phyloP scores from a whole-genome alignment of 2,329 filamentous ascomycete genomes.

The Stemphylium beticola region DNA sequence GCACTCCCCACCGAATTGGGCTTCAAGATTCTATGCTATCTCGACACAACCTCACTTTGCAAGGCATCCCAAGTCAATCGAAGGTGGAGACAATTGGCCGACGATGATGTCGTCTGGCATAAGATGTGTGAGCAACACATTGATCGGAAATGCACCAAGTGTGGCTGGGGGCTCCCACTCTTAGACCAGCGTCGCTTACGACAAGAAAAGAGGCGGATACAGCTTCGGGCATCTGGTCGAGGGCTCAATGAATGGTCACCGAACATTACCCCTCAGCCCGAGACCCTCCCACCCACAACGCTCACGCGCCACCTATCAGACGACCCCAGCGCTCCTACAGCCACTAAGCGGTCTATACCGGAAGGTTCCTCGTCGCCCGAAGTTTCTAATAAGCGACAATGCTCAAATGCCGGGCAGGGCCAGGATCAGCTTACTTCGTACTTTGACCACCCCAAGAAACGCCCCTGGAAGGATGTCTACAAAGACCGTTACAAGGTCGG shows the following conservation, averaged over 20 bases:
- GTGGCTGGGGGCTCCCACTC: slow-evolving; percentile 90
- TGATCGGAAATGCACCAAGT: slow-evolving; percentile 90
- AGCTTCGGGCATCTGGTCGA: slow-evolving; percentile 68
- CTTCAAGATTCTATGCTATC: slow-evolving; percentile 89
- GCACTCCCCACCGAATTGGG: slow-evolving; percentile 89
- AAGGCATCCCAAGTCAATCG: slow-evolving; percentile 94
- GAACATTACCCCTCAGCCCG: slow-evolving; percentile 56
- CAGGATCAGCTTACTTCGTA: slow-evolving; percentile 52
- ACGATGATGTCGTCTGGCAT: slow-evolving; percentile 97
- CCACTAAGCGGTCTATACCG: slow-evolving; percentile 40
- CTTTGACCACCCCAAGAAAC: slow-evolving; percentile 55
- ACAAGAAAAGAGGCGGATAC: slow-evolving; percentile 85
- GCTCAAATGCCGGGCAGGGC: slow-evolving; percentile 28
- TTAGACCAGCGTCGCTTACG: slow-evolving; percentile 86
- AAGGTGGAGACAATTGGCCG: slow-evolving; percentile 86
- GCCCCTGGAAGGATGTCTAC: slow-evolving; percentile 97
- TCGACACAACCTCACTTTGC: slow-evolving; percentile 93
- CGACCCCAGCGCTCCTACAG: slow-evolving; percentile 20
- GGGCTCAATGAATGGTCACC: slow-evolving; percentile 62
- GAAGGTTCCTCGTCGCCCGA: slow-evolving; percentile 35
- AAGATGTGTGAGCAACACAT: slow-evolving; percentile 98
- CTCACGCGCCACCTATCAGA: slow-evolving; percentile 22
- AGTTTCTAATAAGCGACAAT: slow-evolving; percentile 42
- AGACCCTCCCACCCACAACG: slow-evolving; percentile 29
- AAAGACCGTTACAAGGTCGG: slow-evolving; percentile 94